phyloP scores from a whole-genome alignment of 148 eudicot genomes.

The Dianthus caryophyllus region DNA sequence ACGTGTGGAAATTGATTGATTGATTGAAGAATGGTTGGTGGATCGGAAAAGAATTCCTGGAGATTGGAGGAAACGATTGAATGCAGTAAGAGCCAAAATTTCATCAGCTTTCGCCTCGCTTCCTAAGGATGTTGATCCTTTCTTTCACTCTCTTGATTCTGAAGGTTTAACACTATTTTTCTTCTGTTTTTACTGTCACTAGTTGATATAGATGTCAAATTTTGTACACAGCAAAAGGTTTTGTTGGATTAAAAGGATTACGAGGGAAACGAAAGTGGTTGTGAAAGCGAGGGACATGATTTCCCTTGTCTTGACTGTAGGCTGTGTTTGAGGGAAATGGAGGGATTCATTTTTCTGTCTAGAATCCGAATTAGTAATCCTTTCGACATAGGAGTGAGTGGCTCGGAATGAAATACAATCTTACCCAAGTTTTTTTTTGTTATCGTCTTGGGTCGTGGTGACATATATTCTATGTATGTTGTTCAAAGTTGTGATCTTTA shows the following conservation, averaged over 20 bases:
- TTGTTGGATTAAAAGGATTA: too few species aligned
- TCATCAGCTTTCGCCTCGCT: slow-evolving; percentile 57
- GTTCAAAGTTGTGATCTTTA: slow-evolving; percentile 7
- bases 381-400: too few species aligned
- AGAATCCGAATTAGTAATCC: too few species aligned
- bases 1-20: slow-evolving; percentile 4
- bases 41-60: slow-evolving; percentile 91
- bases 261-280: background rate
- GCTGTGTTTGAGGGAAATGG: too few species aligned
- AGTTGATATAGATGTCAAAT: too few species aligned
- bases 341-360: too few species aligned
- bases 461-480: background rate
- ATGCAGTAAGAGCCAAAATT: slow-evolving; percentile 61
- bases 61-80: slow-evolving; percentile 77
- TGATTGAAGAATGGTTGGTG: slow-evolving; percentile 80
- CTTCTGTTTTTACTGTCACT: background rate
- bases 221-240: too few species aligned
- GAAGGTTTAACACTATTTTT: slow-evolving; percentile 49
- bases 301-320: too few species aligned
- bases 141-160: slow-evolving; percentile 65
- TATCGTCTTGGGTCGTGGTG: background rate
- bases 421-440: background rate
- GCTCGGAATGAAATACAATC: background rate
- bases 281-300: background rate
- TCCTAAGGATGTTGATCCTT: slow-evolving; percentile 78